Base-by-base conservation (phyloP, 1,284 basidiomycete genomes). In the Porogramme epimiltina region DNA sequence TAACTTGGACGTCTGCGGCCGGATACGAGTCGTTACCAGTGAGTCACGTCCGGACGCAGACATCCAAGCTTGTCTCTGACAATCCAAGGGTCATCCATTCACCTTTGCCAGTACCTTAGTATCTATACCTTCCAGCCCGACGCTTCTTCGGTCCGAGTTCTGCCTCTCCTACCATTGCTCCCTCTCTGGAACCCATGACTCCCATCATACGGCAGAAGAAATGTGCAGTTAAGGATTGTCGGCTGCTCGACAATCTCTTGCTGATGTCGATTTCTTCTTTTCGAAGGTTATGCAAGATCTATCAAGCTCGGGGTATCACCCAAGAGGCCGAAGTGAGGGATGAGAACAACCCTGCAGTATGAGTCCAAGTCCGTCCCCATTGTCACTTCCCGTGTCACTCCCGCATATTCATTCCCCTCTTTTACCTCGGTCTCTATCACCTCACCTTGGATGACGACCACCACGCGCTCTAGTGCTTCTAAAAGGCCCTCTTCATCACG, bases 251-350 rank as follows among this genome's bases (percentile, higher is more conserved):
- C 50, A 85, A 93, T 60, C 73, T 98, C 19, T 99, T 97, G 96
- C 73, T 98, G 5, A 91, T 93, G 80, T 90, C 87, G 2, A 93
- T 96, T 0, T 94, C 97, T 4, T 95, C 92, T 0, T 99, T 98
- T 75, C 80, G 97, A 28, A 77, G 96, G 50, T 77, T 89, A 43
- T 90, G 91, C 10, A 95, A 95, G 73, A 82, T 92, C 49, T 92
- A 95, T 53, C 93, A 98, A 65, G 86, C 91, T 2, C 84, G 87
- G 51, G 93, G 86, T 9, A 90, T 96, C 2, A 94, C 98, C 44
- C 92, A 95, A 66, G 96, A 99, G 71, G 97, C 96, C 0, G 96
- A 99, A 68, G 85, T 89, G 4, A 79, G 87, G 56, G 92, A 96
- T 66, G 88, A 93, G 55, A 81, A 84, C 33, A 93, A 95, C 66